Conservation (phyloP, 352 stramenopile genomes). For the Albugo candida region DNA sequence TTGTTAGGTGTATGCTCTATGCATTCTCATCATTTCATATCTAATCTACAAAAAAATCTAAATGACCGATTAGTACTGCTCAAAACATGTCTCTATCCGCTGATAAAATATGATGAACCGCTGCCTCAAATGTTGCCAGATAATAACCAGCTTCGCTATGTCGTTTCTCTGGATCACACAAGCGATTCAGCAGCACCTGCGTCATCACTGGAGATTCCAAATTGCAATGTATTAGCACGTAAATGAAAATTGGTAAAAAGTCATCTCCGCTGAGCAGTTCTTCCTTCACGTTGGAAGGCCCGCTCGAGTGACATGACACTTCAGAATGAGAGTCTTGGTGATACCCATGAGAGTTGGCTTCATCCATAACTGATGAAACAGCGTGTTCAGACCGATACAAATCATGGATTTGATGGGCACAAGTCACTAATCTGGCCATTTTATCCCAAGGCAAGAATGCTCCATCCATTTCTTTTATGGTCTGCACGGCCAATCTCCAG, state of each 20-base stretch:
- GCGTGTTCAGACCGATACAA: constrained; percentile 41
- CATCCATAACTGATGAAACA: constrained; percentile 12
- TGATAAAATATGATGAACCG: constrained; percentile 62
- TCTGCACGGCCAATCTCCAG: constrained; percentile 48
- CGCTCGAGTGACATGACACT: no score
- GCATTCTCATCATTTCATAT: no score
- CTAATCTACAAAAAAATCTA: no score
- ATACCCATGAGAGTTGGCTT: background rate
- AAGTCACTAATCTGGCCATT: constrained; percentile 57
- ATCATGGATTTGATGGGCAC: constrained; percentile 49
- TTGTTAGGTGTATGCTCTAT: no score
- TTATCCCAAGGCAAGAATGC: constrained; percentile 67
- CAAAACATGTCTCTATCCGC: no score
- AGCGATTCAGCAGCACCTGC: constrained; percentile 59
- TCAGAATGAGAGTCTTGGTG: no score
- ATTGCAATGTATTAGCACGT: constrained; percentile 72
- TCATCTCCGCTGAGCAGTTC: constrained; percentile 69
- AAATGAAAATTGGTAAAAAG: constrained; percentile 79
- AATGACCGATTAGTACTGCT: no score
- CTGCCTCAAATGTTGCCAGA: constrained; percentile 63
- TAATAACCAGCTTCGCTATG: constrained; percentile 78
- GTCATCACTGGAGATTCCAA: constrained; percentile 56
- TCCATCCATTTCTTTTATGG: constrained; percentile 66
- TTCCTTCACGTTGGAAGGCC: constrained; percentile 12
- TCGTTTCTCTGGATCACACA: constrained; percentile 70